Percentiles rank a stretch among this genome's conserved stretches.
These are phyloP conservation scores for Jatropha podagrica DNA, from an alignment of 441 rosid species.

Conservation along the genomic window DNA sequence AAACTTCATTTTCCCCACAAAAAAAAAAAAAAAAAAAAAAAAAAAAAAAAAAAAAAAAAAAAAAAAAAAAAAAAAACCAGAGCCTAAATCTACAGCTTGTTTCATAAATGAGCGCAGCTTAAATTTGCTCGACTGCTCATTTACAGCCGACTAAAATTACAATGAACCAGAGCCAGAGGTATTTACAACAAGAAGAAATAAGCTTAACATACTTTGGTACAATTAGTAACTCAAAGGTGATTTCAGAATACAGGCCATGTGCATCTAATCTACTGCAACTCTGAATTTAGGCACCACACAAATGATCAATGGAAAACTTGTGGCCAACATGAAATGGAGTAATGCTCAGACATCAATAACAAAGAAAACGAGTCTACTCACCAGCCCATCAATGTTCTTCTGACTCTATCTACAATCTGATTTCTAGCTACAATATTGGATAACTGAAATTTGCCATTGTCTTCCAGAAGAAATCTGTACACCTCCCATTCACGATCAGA, in stretches of 20 bases:
- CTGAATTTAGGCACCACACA: background rate
- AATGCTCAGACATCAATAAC: background rate
- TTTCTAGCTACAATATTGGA: constrained; percentile 38
- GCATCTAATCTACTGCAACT: background rate
- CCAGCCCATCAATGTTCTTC: constrained; percentile 85
- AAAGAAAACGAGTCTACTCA: constrained; percentile 25
- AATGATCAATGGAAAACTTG: background rate
- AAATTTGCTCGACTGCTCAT: background rate
- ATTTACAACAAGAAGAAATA: background rate
- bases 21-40: too few species aligned
- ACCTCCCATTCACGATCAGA: constrained; percentile 73
- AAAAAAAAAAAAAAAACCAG: too few species aligned
- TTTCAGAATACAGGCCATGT: constrained; percentile 1
- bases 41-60: too few species aligned
- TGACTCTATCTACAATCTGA: constrained; percentile 61
- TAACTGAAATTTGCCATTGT: constrained; percentile 41
- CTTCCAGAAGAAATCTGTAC: constrained; percentile 75
- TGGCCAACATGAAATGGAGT: background rate
- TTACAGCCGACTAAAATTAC: background rate
- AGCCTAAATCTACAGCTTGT: background rate
- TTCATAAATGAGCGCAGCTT: background rate
- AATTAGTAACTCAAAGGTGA: background rate
- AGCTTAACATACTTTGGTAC: background rate
- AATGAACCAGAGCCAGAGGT: background rate
- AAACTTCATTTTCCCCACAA: too few species aligned